Evolutionary conservation across 441 rosid genomes (phyloP).

Genomic region (Jatropha podagrica): DNA sequence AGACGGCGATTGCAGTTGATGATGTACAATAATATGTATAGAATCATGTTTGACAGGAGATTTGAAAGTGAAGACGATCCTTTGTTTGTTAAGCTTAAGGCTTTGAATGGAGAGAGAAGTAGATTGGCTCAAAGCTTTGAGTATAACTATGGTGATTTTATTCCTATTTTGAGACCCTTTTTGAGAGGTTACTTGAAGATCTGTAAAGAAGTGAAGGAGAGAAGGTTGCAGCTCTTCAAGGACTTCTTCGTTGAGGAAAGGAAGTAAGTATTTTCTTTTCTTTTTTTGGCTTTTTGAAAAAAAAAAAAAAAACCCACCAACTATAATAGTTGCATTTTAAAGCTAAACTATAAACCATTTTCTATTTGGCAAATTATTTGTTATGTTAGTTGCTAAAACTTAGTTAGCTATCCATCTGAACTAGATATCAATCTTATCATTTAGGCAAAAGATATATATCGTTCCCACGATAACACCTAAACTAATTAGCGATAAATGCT

Average conservation of each 20-base stretch:
- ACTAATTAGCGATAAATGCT: no score
- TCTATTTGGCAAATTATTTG: no score
- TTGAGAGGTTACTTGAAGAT: slow-evolving; percentile 85
- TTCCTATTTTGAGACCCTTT: slow-evolving; percentile 87
- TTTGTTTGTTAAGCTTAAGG: slow-evolving; percentile 59
- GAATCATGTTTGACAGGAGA: slow-evolving; percentile 85
- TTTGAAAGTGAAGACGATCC: slow-evolving; percentile 87
- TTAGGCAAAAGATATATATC: no score
- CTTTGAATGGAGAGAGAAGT: slow-evolving; percentile 91
- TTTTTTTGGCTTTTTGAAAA: neutral
- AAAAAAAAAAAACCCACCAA: no score
- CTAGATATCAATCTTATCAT: no score
- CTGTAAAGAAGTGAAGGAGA: slow-evolving; percentile 80
- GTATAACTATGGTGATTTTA: slow-evolving; percentile 89
- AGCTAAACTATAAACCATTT: no score
- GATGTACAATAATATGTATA: slow-evolving; percentile 96
- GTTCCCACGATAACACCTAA: no score
- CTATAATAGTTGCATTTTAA: no score
- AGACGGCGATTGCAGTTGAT: slow-evolving; percentile 72
- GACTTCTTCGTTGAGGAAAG: slow-evolving; percentile 89
- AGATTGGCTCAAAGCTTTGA: slow-evolving; percentile 94
- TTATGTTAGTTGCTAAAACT: no score
- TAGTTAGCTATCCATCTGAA: no score
- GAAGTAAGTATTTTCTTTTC: slow-evolving; percentile 45
- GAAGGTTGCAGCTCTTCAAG: slow-evolving; percentile 78